Conservation (phyloP, 2,329 filamentous ascomycete species). For the Calonectria crousiana region DNA sequence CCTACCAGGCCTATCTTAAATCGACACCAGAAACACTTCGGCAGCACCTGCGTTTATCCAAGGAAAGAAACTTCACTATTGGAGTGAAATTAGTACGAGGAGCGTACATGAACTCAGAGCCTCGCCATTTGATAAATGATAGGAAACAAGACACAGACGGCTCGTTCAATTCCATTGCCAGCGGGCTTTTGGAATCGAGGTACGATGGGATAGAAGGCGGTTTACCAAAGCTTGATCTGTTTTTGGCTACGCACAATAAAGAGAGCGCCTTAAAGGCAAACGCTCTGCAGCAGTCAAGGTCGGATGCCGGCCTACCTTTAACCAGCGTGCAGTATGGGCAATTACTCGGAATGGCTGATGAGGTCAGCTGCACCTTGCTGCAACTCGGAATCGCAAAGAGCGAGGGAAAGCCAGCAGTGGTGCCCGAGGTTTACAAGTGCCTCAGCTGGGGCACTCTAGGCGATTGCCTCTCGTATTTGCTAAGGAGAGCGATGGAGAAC, state of each 20-base stretch:
- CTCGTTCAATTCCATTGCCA: conserved; percentile 62
- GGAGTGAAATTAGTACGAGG: conserved; percentile 69
- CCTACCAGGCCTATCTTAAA: conserved; percentile 70
- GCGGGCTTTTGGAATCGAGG: conserved; percentile 55
- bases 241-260: conserved; percentile 67
- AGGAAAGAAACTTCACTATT: conserved; percentile 60
- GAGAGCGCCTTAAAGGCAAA: conserved; percentile 38
- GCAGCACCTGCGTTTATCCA: conserved; percentile 58
- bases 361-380: conserved; percentile 10
- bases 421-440: conserved; percentile 13
- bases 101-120: conserved; percentile 66
- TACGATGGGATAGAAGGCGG: conserved; percentile 30
- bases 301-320: not conserved
- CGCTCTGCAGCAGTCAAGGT: conserved; percentile 1
- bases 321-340: conserved; percentile 4
- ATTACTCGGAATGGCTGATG: conserved; percentile 20
- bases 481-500: conserved; percentile 6
- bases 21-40: conserved; percentile 56
- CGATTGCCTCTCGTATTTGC: conserved; percentile 7
- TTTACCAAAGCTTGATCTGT: conserved; percentile 60
- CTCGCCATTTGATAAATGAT: conserved; percentile 61
- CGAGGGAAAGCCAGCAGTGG: not conserved
- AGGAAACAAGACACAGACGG: conserved; percentile 65
- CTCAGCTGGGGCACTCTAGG: conserved; percentile 10
- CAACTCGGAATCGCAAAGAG: not conserved